Evolutionary conservation across 768 basidiomycete species (phyloP).

Genomic region (Coprinopsis sp.): DNA sequence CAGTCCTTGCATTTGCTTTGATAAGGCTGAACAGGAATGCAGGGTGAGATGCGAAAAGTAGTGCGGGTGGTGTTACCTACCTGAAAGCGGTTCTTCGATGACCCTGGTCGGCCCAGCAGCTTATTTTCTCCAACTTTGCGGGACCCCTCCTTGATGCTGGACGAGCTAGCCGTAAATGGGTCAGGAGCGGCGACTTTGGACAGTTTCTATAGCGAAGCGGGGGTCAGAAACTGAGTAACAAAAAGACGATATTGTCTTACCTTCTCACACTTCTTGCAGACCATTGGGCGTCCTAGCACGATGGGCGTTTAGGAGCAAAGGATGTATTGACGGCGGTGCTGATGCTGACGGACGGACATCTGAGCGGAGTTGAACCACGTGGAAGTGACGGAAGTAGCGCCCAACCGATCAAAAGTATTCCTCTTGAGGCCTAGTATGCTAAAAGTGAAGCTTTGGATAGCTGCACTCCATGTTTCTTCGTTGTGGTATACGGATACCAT

Average conservation of each 20-base stretch:
- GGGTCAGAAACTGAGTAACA: slow-evolving; percentile 12
- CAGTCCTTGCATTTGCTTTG: slow-evolving; percentile 86
- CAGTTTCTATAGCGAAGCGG: slow-evolving; percentile 60
- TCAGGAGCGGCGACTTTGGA: slow-evolving; percentile 88
- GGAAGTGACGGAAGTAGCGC: slow-evolving; percentile 8
- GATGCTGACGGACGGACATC: slow-evolving; percentile 12
- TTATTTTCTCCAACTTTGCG: slow-evolving; percentile 85
- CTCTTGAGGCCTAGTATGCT: background rate
- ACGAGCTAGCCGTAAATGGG: slow-evolving; percentile 72
- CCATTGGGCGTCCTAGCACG: too few species aligned
- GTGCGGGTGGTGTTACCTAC: too few species aligned
- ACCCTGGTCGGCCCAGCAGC: slow-evolving; percentile 63
- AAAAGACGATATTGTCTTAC: slow-evolving; percentile 34
- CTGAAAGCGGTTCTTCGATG: slow-evolving; percentile 74
- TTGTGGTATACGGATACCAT: slow-evolving; percentile 17
- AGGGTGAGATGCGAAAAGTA: slow-evolving; percentile 14
- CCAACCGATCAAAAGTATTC: slow-evolving; percentile 1
- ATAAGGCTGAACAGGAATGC: slow-evolving; percentile 58
- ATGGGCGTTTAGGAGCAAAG: slow-evolving; percentile 19
- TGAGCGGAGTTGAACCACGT: slow-evolving; percentile 10
- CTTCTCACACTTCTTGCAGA: slow-evolving; percentile 83
- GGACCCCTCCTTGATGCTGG: slow-evolving; percentile 73
- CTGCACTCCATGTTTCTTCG: background rate
- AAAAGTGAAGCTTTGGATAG: background rate
- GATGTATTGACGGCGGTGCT: too few species aligned